Evolutionary conservation across 345 rosid genomes (phyloP).

Genomic region (Pistacia atlantica): DNA sequence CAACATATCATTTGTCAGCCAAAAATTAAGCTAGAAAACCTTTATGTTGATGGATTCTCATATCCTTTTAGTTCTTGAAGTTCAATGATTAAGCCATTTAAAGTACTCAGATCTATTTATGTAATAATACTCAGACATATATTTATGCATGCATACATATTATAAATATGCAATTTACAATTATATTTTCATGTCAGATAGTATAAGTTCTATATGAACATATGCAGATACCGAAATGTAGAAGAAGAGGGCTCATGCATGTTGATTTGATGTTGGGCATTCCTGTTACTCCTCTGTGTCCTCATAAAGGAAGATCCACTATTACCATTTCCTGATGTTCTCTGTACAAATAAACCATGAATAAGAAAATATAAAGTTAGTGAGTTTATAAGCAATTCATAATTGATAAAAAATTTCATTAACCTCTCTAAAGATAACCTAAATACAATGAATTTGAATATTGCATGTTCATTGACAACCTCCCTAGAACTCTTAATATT

Average conservation of each 20-base stretch:
- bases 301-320: neutral
- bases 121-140: no score
- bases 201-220: neutral
- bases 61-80: no score
- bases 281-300: neutral
- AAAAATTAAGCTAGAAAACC: no score
- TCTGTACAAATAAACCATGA: neutral
- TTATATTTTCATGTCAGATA: no score
- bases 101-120: no score
- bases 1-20: no score
- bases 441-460: neutral
- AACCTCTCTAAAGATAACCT: neutral
- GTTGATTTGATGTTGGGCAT: constrained; percentile 4
- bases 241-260: constrained; percentile 12
- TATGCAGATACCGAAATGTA: constrained; percentile 13
- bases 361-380: neutral
- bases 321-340: neutral
- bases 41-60: no score
- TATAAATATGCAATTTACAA: neutral
- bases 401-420: no score
- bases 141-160: neutral
- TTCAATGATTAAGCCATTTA: no score
- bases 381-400: neutral
- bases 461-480: neutral
- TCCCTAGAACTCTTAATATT: neutral